Base-by-base conservation (phyloP, 176 grass and related monocot genomes). In the Neostapfia colusana region DNA sequence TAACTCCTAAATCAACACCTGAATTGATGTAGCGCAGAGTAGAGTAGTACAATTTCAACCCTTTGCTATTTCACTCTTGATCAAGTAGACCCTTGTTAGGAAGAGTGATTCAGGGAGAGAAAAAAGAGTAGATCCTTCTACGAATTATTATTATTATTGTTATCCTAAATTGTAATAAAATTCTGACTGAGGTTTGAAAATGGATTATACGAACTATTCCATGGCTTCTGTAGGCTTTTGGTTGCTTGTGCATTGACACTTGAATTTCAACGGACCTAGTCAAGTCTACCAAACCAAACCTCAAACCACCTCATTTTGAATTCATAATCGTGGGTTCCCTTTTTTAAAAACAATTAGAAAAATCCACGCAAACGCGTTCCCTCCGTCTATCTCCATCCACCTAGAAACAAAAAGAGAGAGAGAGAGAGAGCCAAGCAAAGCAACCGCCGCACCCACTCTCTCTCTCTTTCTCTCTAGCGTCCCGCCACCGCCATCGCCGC, bases 181-280 rank as follows among this genome's bases (percentile, higher is more conserved):
- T 7, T 18, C 1, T 7, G 16, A 50, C n/a, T n/a, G 20, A 50
- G 4, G 46, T n/a, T 55, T 55, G 20, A 55, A 23, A 31, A 8
- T 21, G 51, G 18, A n/a, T 18, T 46, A 0, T 8, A n/a, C 18
- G 31, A 31, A 31, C 3, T 31, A 31, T 1, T 31, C 31, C 31
- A 31, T 31, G 31, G 31, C 13, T 61, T 31, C 5, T 60, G 25
- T 60, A 27, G 54, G 18, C 16, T 18, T 31, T 11, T 37, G 44
- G 69, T n/a, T 55, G 48, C 18, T 74, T 42, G 14, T 55, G 53
- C 69, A 63, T 79, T 88, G 80, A 83, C 80, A 79, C 81, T 84
- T 70, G 81, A 88, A 84, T 69, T 75, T 88, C 70, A 65, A 84
- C 37, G 56, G 86, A 84, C 86, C 75, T 38, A 65, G 86, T 84